Evolutionary conservation across 306 rosid genomes (phyloP).

Genomic region (Geum urbanum): DNA sequence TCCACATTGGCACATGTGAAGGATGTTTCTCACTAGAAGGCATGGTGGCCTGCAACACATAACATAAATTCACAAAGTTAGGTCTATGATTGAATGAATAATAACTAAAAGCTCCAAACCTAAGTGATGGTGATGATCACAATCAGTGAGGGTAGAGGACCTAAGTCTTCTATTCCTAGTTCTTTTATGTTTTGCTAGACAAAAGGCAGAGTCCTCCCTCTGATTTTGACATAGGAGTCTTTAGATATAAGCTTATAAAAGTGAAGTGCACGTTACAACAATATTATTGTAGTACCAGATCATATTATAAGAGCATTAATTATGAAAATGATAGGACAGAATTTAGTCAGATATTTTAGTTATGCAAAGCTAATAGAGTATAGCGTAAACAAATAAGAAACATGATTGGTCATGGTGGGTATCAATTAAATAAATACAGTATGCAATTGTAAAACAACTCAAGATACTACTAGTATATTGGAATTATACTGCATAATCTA

Average conservation of each 20-base stretch:
- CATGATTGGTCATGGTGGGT: slow-evolving; percentile 18
- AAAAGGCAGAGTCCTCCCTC: slow-evolving; percentile 29
- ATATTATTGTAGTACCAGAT: not conserved
- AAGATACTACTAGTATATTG: not conserved
- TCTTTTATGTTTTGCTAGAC: not conserved
- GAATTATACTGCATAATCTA: not conserved
- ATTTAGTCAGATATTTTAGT: not conserved
- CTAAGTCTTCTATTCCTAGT: too few relatives aligned
- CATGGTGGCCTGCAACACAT: slow-evolving; percentile 45
- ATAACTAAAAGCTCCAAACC: not conserved
- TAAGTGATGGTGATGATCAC: slow-evolving; percentile 13
- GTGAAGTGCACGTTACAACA: not conserved
- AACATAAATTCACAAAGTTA: not conserved
- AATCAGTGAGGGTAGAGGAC: not conserved
- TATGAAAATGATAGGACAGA: not conserved
- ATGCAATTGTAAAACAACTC: not conserved
- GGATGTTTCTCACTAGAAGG: slow-evolving; percentile 61
- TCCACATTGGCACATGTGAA: slow-evolving; percentile 58
- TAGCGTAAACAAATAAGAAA: not conserved
- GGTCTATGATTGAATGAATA: slow-evolving; percentile 14
- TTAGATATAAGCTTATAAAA: not conserved
- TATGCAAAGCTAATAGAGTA: slow-evolving; percentile 3
- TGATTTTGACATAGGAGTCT: not conserved
- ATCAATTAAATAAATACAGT: not conserved
- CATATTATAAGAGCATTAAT: not conserved